Base-by-base conservation (phyloP, 2,329 filamentous ascomycete genomes). In the Drechslerella stenobrocha region DNA sequence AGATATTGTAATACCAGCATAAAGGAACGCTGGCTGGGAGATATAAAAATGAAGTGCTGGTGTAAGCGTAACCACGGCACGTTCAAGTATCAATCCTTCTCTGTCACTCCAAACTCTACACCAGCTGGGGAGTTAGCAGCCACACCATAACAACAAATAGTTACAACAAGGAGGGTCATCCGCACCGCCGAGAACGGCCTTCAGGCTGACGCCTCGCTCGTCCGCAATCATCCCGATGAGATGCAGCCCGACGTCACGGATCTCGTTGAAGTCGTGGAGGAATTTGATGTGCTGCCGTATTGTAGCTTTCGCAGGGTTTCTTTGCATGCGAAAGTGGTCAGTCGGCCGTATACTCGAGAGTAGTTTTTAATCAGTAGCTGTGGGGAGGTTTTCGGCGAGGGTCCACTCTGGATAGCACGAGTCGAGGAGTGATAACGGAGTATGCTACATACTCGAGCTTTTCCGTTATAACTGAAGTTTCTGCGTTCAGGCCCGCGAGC, bases 211-310 rank as follows among this genome's bases (percentile, higher is more conserved):
- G 6, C 84, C 84, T 40, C 84, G 77, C 67, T 81, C 79, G 63
- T 89, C 86, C 2, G 86, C 86, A 74, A 88, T 83, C 72, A 88
- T 75, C 0, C 84, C 84, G 76, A 88, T 80, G 26, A 89, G 73
- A 0, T 84, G 85, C 72, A 84, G 81, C 0, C 82, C 86, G 5
- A 87, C 78, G 74, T 89, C 86, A 70, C 85, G 84, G 71, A 88
- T 83, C 74, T 87, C 85, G 72, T 89, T 89, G 76, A 88, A 89
- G 60, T 82, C 78, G 70, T 87, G 85, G 28, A 89, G 77, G 2
- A 85, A 77, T 63, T 79, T 80, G 73, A 88, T 88, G 74, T 88
- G 86, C 28, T 77, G 77, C 55, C 83, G 81, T 52, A 87, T 82
- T 7, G 83, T 81, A 18, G 77, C 76, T 37, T 81, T 78, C 0